Percentiles rank a stretch among this genome's conserved stretches.
Conservation (phyloP, 2,329 filamentous ascomycete genomes). For the Clonostachys chloroleuca region DNA sequence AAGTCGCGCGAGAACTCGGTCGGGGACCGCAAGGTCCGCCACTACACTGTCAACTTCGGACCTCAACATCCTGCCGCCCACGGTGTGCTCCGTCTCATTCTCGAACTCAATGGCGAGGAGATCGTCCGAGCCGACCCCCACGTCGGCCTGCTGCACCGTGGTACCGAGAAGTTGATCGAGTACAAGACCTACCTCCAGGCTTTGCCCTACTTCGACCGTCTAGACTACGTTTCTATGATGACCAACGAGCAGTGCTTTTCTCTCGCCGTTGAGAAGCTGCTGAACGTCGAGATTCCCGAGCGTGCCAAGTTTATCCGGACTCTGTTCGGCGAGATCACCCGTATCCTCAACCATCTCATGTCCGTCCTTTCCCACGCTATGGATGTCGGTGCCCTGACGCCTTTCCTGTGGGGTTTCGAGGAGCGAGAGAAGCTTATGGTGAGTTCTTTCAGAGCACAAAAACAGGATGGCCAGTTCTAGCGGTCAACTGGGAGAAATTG, state of each 20-base stretch:
- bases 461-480: no score
- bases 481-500: no score
- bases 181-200: slow-evolving; percentile 99
- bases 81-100: slow-evolving; percentile 94
- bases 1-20: slow-evolving; percentile 43
- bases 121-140: slow-evolving; percentile 96
- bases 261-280: slow-evolving; percentile 92
- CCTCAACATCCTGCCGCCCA: slow-evolving; percentile 98
- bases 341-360: slow-evolving; percentile 96
- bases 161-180: slow-evolving; percentile 99
- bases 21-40: slow-evolving; percentile 78
- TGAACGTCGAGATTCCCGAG: slow-evolving; percentile 94
- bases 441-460: slow-evolving; percentile 20
- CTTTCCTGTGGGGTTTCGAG: slow-evolving; percentile 99
- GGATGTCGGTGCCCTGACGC: slow-evolving; percentile 97
- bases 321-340: slow-evolving; percentile 90
- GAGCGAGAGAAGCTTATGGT: slow-evolving; percentile 99
- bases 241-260: slow-evolving; percentile 99
- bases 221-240: slow-evolving; percentile 99
- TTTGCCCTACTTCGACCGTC: slow-evolving; percentile 94
- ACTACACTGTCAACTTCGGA: slow-evolving; percentile 99
- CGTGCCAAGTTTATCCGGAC: slow-evolving; percentile 97
- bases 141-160: slow-evolving; percentile 91
- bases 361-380: slow-evolving; percentile 95
- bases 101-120: slow-evolving; percentile 96